These are phyloP conservation scores for Uncinocarpus reesii DNA, from an alignment of 2,329 filamentous ascomycete genomes.

Conservation along the genomic window DNA sequence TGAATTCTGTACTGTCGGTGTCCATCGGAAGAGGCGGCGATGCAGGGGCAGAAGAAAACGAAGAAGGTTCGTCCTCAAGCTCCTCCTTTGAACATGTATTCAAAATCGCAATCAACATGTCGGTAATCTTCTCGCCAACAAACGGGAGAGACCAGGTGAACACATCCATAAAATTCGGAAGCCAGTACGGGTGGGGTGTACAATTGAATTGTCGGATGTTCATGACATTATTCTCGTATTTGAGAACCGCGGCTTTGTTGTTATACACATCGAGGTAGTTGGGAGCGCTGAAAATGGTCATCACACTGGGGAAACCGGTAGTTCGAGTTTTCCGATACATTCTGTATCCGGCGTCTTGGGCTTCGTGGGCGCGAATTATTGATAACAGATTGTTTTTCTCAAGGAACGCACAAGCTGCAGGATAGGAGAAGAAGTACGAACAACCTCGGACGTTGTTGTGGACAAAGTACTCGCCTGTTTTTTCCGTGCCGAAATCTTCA, in stretches of 20 bases:
- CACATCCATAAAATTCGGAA: constrained; percentile 99
- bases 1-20: constrained; percentile 81
- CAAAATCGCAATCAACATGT: constrained; percentile 97
- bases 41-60: constrained; percentile 57
- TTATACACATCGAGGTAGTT: constrained; percentile 99
- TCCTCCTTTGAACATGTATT: constrained; percentile 99
- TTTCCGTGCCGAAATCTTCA: constrained; percentile 97
- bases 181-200: constrained; percentile 97
- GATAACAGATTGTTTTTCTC: constrained; percentile 98
- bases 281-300: constrained; percentile 98
- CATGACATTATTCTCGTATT: constrained; percentile 99
- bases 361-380: constrained; percentile 93
- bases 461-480: constrained; percentile 92
- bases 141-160: constrained; percentile 99
- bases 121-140: constrained; percentile 97
- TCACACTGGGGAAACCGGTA: constrained; percentile 95
- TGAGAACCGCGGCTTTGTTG: constrained; percentile 97
- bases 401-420: constrained; percentile 88
- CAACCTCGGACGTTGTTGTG: constrained; percentile 98
- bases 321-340: constrained; percentile 99
- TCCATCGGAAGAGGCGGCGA: constrained; percentile 67
- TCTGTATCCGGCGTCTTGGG: constrained; percentile 93
- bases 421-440: constrained; percentile 99
- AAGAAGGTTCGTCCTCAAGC: constrained; percentile 76
- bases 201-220: constrained; percentile 99